Percentiles rank a stretch among this genome's conserved stretches.
phyloP scores from a whole-genome alignment of 768 basidiomycete genomes.

The Asterophora lycoperdoides region DNA sequence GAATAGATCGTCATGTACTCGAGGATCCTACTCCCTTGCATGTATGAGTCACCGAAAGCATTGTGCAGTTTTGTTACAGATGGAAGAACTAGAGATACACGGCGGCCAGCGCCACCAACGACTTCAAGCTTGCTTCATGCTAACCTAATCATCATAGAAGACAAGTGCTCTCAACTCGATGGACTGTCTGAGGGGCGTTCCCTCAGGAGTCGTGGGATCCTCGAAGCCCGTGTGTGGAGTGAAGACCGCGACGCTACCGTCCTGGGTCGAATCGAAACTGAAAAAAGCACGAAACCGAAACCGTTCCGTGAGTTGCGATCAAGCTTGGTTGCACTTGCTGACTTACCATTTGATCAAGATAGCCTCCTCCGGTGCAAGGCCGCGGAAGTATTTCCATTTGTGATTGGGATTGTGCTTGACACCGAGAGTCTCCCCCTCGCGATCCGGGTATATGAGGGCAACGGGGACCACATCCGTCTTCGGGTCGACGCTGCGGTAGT shows the following conservation, averaged over 20 bases:
- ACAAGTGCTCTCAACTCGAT: constrained; percentile 52
- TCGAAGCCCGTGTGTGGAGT: constrained; percentile 52
- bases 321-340: background rate
- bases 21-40: too few relatives aligned
- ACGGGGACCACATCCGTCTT: constrained; percentile 41
- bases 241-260: constrained; percentile 39
- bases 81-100: too few relatives aligned
- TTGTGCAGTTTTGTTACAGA: too few relatives aligned
- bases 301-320: background rate
- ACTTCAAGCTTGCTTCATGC: background rate
- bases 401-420: constrained; percentile 44
- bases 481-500: constrained; percentile 42
- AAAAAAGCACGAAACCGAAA: background rate
- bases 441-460: constrained; percentile 43
- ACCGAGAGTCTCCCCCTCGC: constrained; percentile 48
- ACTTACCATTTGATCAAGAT: constrained; percentile 52
- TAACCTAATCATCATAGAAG: constrained; percentile 43
- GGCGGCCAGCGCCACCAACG: too few relatives aligned
- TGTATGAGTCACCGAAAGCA: too few relatives aligned
- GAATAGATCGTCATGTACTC: background rate
- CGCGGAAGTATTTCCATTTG: constrained; percentile 48
- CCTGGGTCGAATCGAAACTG: constrained; percentile 38
- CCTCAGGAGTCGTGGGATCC: constrained; percentile 42
- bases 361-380: constrained; percentile 45
- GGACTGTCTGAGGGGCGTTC: constrained; percentile 42